Evolutionary conservation across 108 stramenopile species (phyloP).

Genomic region (Epithemia pelagica): DNA sequence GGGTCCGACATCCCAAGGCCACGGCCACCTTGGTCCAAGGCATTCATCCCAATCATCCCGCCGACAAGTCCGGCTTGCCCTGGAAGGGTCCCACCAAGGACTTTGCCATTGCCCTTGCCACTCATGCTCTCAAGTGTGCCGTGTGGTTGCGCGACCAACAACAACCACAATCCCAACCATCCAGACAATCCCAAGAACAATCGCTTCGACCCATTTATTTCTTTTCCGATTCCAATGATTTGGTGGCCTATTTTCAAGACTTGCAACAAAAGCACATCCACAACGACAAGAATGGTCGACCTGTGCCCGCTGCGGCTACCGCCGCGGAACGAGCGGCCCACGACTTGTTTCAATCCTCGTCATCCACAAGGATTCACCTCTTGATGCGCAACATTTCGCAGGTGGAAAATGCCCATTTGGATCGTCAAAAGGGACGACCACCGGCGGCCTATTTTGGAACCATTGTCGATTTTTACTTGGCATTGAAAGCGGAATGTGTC

Average conservation of each 20-base stretch:
- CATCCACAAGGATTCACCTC: neutral
- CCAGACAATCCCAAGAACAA: neutral
- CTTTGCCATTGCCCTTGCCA: constrained; percentile 37
- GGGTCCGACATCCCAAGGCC: constrained; percentile 59
- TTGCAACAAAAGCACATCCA: constrained; percentile 3
- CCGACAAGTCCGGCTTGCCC: constrained; percentile 52
- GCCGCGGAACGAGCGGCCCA: neutral
- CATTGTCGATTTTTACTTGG: constrained; percentile 46
- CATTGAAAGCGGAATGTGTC: constrained; percentile 34
- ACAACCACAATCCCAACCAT: neutral
- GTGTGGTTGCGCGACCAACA: neutral
- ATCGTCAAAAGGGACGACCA: constrained; percentile 43
- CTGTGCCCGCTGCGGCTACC: neutral
- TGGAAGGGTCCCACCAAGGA: constrained; percentile 28
- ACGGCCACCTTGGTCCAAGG: constrained; percentile 12
- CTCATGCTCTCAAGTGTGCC: constrained; percentile 37
- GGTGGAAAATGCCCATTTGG: constrained; percentile 46
- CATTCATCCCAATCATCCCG: constrained; percentile 36
- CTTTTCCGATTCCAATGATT: constrained; percentile 51
- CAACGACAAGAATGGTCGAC: neutral
- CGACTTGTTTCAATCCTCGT: neutral
- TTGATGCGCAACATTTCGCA: neutral
- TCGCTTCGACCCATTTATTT: constrained; percentile 31
- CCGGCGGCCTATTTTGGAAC: constrained; percentile 35
- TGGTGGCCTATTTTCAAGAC: constrained; percentile 38